A percentile compares a stretch with the other conserved stretches of the same genome.
These are phyloP conservation scores for Boletus reticuloceps DNA, from an alignment of 768 basidiomycete species.

Conservation along the genomic window DNA sequence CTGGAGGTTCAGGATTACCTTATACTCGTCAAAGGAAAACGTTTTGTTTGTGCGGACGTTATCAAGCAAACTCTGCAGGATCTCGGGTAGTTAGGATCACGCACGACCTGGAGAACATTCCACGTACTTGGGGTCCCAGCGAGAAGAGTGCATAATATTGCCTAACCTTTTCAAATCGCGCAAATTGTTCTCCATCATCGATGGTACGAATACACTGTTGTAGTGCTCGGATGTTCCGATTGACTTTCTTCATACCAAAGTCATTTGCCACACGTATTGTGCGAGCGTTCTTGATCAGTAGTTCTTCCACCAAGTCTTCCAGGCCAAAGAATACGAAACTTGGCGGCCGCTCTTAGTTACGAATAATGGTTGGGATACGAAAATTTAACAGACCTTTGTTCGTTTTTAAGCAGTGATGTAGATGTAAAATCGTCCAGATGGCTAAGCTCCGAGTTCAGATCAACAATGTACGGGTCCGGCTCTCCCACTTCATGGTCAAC, in stretches of 20 bases:
- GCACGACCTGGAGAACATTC: neutral
- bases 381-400: conserved; percentile 57
- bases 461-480: conserved; percentile 85
- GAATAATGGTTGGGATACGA: neutral
- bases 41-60: conserved; percentile 55
- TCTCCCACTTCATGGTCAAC: conserved; percentile 83
- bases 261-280: conserved; percentile 65
- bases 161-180: conserved; percentile 74
- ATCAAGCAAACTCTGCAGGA: conserved; percentile 72
- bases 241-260: conserved; percentile 82
- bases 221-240: conserved; percentile 85
- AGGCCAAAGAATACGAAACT: conserved; percentile 90
- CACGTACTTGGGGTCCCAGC: conserved; percentile 66
- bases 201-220: conserved; percentile 89
- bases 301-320: conserved; percentile 78
- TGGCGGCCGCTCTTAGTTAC: conserved; percentile 1
- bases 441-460: conserved; percentile 79
- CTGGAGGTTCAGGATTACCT: conserved; percentile 84
- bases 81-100: neutral
- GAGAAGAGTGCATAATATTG: conserved; percentile 80
- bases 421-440: conserved; percentile 71
- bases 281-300: conserved; percentile 73
- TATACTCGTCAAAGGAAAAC: conserved; percentile 92
- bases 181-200: conserved; percentile 53
- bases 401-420: conserved; percentile 56